Evolutionary conservation across 23 red algal genomes (phyloP).

Genomic region (Gracilaria caudata): DNA sequence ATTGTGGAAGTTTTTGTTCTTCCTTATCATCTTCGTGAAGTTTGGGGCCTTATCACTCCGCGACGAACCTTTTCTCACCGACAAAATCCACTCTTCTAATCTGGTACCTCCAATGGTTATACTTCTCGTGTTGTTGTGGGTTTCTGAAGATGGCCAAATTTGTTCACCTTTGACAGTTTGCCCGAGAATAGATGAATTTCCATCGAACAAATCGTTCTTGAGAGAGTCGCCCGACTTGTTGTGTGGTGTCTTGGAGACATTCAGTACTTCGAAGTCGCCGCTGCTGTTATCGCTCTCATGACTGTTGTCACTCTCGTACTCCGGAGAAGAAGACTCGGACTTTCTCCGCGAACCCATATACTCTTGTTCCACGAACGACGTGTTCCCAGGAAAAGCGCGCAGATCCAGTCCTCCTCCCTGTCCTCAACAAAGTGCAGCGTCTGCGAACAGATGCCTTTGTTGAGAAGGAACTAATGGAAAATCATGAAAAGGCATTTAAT

Average conservation of each 20-base stretch:
- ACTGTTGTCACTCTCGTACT: not conserved
- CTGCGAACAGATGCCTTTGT: no score
- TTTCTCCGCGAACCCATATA: not conserved
- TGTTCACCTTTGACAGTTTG: not conserved
- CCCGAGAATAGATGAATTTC: no score
- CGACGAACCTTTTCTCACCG: not conserved
- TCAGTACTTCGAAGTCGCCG: not conserved
- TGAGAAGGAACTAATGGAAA: no score
- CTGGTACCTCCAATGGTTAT: not conserved
- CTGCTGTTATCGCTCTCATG: not conserved
- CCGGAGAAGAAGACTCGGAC: not conserved
- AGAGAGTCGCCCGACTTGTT: not conserved
- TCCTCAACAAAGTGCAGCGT: no score
- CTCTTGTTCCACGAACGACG: no score
- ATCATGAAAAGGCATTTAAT: no score
- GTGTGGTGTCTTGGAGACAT: not conserved
- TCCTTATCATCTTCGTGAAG: conserved; percentile 49
- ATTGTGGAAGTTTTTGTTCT: conserved; percentile 68
- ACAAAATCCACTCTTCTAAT: conserved; percentile 4
- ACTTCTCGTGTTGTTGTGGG: not conserved
- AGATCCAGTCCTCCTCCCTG: no score
- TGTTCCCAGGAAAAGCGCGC: no score
- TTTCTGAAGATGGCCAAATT: not conserved
- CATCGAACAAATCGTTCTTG: not conserved
- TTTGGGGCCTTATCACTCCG: not conserved